phyloP scores from a whole-genome alignment of 1,284 basidiomycete genomes.

The Cerioporus squamosus region DNA sequence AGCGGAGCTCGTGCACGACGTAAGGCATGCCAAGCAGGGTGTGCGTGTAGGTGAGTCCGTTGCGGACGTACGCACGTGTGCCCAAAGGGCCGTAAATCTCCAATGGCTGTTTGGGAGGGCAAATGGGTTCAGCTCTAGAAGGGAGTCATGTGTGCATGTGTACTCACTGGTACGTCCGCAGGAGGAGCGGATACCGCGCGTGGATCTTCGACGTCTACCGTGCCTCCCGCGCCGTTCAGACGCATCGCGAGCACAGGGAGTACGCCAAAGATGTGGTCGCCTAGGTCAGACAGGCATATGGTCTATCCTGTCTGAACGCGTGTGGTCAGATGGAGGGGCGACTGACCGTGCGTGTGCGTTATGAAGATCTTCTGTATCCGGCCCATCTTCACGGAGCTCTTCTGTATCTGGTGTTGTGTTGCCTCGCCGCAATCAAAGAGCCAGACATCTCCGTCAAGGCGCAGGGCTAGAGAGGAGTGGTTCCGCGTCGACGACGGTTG shows the following conservation, averaged over 20 bases:
- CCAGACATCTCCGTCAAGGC: constrained; percentile 72
- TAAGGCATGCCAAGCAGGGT: constrained; percentile 75
- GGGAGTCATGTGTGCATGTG: not conserved
- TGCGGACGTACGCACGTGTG: constrained; percentile 82
- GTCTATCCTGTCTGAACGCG: not conserved
- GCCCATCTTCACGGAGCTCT: constrained; percentile 74
- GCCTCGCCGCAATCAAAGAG: constrained; percentile 93
- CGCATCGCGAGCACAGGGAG: constrained; percentile 72
- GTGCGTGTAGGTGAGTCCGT: constrained; percentile 72
- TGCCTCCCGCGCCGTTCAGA: constrained; percentile 75
- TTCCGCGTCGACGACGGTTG: constrained; percentile 77
- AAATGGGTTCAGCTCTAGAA: not conserved
- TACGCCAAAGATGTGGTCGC: constrained; percentile 87
- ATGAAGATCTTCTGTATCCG: constrained; percentile 88
- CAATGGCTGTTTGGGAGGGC: constrained; percentile 51
- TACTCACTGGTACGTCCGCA: constrained; percentile 22
- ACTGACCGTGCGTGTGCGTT: constrained; percentile 87
- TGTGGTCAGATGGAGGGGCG: not conserved
- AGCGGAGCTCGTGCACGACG: constrained; percentile 89
- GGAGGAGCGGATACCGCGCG: constrained; percentile 36
- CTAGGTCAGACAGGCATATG: constrained; percentile 41
- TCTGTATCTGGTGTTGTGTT: constrained; percentile 82
- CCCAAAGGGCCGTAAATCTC: constrained; percentile 92
- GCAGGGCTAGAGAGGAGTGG: constrained; percentile 71
- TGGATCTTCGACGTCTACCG: constrained; percentile 63